These are phyloP conservation scores for Pseudocercospora musae DNA, from an alignment of 2,329 filamentous ascomycete genomes.

Conservation along the genomic window DNA sequence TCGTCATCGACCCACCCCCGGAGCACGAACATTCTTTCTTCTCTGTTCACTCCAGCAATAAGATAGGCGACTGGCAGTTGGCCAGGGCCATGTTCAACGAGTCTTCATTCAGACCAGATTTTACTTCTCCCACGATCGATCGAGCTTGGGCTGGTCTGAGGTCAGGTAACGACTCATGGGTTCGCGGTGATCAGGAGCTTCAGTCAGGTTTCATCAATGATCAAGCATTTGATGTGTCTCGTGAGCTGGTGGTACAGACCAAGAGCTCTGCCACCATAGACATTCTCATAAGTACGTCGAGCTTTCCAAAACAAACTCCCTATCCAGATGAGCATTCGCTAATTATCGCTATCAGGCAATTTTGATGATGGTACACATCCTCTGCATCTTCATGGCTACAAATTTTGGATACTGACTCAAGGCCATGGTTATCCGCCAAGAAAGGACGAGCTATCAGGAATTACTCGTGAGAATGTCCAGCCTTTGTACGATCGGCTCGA, in stretches of 20 bases:
- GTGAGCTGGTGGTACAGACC: slow-evolving; percentile 39
- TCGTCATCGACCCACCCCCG: slow-evolving; percentile 44
- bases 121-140: slow-evolving; percentile 50
- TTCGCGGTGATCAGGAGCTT: slow-evolving; percentile 14
- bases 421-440: slow-evolving; percentile 35
- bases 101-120: slow-evolving; percentile 52
- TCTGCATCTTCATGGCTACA: slow-evolving; percentile 38
- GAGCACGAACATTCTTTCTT: slow-evolving; percentile 51
- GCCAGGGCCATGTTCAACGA: slow-evolving; percentile 58
- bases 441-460: slow-evolving; percentile 21
- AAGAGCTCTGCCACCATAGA: slow-evolving; percentile 37
- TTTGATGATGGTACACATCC: slow-evolving; percentile 39
- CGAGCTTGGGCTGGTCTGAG: slow-evolving; percentile 48
- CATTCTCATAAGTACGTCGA: slow-evolving; percentile 16
- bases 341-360: slow-evolving; percentile 36
- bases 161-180: slow-evolving; percentile 28
- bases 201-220: slow-evolving; percentile 12
- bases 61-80: slow-evolving; percentile 58
- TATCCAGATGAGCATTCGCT: slow-evolving; percentile 34
- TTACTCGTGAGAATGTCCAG: slow-evolving; percentile 27
- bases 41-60: slow-evolving; percentile 57
- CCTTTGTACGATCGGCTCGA: slow-evolving; percentile 37
- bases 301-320: slow-evolving; percentile 15
- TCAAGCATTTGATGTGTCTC: slow-evolving; percentile 23
- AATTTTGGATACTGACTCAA: slow-evolving; percentile 37